Conservation (phyloP, 306 rosid species). For the Malus sieversii region DNA sequence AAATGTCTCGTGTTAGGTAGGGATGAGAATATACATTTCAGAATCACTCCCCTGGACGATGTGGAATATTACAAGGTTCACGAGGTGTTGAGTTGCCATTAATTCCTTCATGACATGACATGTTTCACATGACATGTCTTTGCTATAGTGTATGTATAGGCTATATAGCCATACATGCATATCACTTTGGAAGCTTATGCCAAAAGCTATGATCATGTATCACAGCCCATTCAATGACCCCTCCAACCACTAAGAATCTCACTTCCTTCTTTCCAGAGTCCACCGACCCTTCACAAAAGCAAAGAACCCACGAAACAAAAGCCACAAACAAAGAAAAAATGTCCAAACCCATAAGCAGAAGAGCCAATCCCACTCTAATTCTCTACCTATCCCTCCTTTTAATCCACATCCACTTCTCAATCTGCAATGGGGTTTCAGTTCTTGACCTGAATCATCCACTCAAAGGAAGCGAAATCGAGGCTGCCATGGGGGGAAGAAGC, state of each 20-base stretch:
- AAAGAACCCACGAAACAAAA: conserved; percentile 1
- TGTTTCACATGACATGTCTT: neutral
- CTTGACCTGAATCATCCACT: conserved; percentile 47
- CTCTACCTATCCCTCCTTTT: conserved; percentile 32
- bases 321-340: conserved; percentile 23
- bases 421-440: conserved; percentile 35
- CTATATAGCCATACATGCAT: neutral
- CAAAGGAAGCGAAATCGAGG: conserved; percentile 26
- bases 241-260: conserved; percentile 33
- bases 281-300: neutral
- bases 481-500: conserved; percentile 34
- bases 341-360: conserved; percentile 32
- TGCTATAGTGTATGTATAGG: neutral
- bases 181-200: neutral
- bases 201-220: neutral
- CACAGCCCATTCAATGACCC: conserved; percentile 23
- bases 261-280: conserved; percentile 7
- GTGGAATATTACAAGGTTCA: neutral
- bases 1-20: too few species aligned
- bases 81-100: neutral
- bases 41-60: too few species aligned
- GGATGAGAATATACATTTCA: too few species aligned
- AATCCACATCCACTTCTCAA: conserved; percentile 34
- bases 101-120: neutral
- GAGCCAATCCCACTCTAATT: conserved; percentile 19